Evolutionary conservation across 257 asterid genomes (phyloP).

Genomic region (Nicotiana attenuata): DNA sequence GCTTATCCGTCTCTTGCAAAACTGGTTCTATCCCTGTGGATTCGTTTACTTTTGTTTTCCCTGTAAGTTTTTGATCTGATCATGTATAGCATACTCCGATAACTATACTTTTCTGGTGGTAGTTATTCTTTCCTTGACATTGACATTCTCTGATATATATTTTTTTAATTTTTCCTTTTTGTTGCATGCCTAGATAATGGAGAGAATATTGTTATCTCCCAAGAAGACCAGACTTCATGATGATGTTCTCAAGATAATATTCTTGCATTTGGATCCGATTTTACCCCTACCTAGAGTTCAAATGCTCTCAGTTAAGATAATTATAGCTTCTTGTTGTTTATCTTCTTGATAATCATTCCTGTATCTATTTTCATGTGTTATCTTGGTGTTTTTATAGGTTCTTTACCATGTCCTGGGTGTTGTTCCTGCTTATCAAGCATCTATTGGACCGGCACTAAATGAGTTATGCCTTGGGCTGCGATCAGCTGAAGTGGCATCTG

Average conservation of each 20-base stretch:
- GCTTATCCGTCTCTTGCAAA: constrained; percentile 78
- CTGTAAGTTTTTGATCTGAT: constrained; percentile 43
- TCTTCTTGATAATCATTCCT: neutral
- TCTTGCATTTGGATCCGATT: constrained; percentile 89
- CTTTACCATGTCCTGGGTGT: constrained; percentile 91
- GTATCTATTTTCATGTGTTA: neutral
- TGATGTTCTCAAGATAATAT: constrained; percentile 77
- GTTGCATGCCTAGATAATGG: constrained; percentile 58
- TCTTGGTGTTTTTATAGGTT: constrained; percentile 46
- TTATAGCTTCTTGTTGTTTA: constrained; percentile 5
- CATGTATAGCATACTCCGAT: constrained; percentile 2
- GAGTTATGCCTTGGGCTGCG: constrained; percentile 93
- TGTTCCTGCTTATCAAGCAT: constrained; percentile 80
- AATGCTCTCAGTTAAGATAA: constrained; percentile 82
- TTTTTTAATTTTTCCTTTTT: constrained; percentile 8
- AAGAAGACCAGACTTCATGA: constrained; percentile 90
- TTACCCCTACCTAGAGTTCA: constrained; percentile 88
- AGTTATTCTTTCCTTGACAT: neutral
- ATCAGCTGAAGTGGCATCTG: constrained; percentile 93
- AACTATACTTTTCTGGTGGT: constrained; percentile 7
- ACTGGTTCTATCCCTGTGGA: constrained; percentile 96
- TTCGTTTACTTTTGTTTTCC: constrained; percentile 85
- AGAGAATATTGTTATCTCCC: constrained; percentile 74
- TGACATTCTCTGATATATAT: neutral
- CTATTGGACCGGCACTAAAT: constrained; percentile 81